These are phyloP conservation scores for Barbatosphaeria neglecta DNA, from an alignment of 495 filamentous ascomycete genomes.

Conservation along the genomic window DNA sequence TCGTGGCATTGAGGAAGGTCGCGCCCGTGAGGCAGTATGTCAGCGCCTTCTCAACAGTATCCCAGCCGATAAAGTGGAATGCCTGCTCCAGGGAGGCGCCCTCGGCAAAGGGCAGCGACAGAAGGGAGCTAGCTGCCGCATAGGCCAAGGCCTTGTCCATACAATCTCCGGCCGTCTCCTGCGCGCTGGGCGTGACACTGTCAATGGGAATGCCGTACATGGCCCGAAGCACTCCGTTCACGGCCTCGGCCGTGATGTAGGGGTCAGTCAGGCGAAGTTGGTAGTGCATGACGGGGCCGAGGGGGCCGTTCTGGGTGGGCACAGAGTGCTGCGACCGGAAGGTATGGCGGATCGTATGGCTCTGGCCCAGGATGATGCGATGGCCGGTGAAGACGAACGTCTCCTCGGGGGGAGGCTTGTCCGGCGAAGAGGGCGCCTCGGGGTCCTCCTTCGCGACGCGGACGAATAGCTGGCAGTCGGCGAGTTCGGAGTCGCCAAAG, in stretches of 20 bases:
- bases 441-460: constrained; percentile 18
- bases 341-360: constrained; percentile 27
- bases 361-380: constrained; percentile 40
- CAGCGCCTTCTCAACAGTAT: constrained; percentile 39
- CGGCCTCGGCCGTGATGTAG: neutral
- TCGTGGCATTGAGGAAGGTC: constrained; percentile 5
- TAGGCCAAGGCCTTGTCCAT: constrained; percentile 29
- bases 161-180: neutral
- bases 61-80: constrained; percentile 35
- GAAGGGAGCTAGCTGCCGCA: constrained; percentile 37
- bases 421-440: neutral
- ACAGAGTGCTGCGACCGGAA: constrained; percentile 9
- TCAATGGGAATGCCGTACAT: neutral
- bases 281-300: neutral
- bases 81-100: constrained; percentile 35
- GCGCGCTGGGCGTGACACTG: neutral
- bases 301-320: neutral
- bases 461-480: constrained; percentile 39
- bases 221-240: neutral
- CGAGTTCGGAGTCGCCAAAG: constrained; percentile 22
- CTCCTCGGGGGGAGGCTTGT: constrained; percentile 23
- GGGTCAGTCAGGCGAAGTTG: neutral
- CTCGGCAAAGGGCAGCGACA: constrained; percentile 32
- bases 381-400: constrained; percentile 33
- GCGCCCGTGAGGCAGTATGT: constrained; percentile 19